These are phyloP conservation scores for Plasmodium adleri DNA, from an alignment of 169 alveolate species.

Conservation along the genomic window DNA sequence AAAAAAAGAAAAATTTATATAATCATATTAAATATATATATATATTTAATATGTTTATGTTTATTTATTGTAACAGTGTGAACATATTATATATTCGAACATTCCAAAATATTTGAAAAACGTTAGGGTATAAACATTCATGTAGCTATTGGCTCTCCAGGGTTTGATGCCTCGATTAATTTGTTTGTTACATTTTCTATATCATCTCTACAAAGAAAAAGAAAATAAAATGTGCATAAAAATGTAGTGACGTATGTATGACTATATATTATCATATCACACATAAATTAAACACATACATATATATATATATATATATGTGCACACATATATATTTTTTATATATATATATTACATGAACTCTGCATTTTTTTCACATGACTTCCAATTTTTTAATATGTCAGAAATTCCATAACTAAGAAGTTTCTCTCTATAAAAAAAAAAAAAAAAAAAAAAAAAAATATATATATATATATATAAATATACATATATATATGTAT, in stretches of 20 bases:
- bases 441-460: neutral
- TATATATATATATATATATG: neutral
- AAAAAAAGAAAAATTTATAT: no score
- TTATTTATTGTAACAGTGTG: no score
- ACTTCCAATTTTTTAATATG: slow-evolving; percentile 31
- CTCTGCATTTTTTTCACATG: slow-evolving; percentile 11
- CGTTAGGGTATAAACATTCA: no score
- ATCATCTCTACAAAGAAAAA: slow-evolving; percentile 15
- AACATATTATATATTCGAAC: no score
- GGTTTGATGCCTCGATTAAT: neutral
- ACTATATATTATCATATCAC: no score
- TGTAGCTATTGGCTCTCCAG: neutral
- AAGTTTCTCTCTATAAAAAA: slow-evolving; percentile 28
- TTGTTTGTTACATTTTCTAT: neutral
- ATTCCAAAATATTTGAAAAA: no score
- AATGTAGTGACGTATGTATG: neutral
- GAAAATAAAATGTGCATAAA: neutral
- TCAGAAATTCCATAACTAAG: slow-evolving; percentile 15
- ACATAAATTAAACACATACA: neutral
- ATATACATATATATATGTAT: no score
- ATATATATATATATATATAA: no score
- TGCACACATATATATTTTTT: no score
- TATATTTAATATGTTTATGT: no score
- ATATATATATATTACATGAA: slow-evolving; percentile 8
- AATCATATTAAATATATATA: no score